Evolutionary conservation across 2,329 filamentous ascomycete genomes (phyloP), one percentile per base, ranked within the genome.

Genomic region (Aureobasidium leucospermi): DNA sequence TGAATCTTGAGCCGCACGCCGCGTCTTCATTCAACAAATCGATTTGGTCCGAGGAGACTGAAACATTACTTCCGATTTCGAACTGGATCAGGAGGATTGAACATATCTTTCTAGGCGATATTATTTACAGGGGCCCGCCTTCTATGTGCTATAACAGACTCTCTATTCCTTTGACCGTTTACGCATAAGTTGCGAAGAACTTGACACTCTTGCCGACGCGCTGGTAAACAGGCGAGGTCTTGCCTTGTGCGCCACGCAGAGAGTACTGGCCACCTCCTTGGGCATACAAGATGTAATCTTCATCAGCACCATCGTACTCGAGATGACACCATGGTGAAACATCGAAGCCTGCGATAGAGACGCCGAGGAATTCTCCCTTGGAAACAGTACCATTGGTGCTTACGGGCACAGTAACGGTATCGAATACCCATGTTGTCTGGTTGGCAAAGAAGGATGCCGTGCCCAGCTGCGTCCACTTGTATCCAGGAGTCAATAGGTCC

Each of bases 291-390:
- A 58, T 46, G 45, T 59, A 59, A 32, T 32, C 23, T 16, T 32
- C 42, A 29, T 48, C 57, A 28, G 61, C 59, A 16, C 15, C 38
- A 7, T 13, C 32, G 47, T 63, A 64, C 60, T 65, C 65, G 31
- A 66, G 52, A 60, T 66, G 64, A 31, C 65, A 67, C 38, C 65
- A 65, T 32, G 64, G 64, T 23, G 63, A 59, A 34, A 64, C 64
- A 38, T 67, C 63, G 11, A 51, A 49, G 2, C 65, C 65, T 0
- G 53, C n/a, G 28, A 66, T 65, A 5, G 62, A 49, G 9, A 66
- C 9, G 0, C 65, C 65, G 4, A 67, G 58, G 8, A 64, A 16
- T 19, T 67, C 65, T 0, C 65, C 65, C 4, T 57, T 51, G 4
- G 46, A n/a, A 0, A 67, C 65, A 1, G 65, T 66, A 4, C 60